A percentile compares a stretch with the other conserved stretches of the same genome.
phyloP scores from a whole-genome alignment of 1,284 basidiomycete genomes.

The Irpex sp. region DNA sequence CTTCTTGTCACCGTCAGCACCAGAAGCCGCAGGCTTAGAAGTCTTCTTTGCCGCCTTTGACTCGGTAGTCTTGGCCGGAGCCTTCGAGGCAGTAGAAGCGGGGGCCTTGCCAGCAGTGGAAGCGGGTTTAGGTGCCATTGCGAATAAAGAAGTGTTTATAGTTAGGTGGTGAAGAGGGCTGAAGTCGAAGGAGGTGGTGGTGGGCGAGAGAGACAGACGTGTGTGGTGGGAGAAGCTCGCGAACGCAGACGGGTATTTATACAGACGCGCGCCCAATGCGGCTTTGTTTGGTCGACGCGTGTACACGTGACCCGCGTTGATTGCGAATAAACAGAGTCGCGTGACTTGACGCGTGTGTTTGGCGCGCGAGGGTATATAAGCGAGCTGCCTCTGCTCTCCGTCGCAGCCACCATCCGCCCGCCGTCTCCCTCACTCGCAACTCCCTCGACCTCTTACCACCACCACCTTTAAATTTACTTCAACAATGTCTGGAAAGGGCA shows the following conservation, averaged over 20 bases:
- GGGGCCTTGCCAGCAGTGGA: slow-evolving; percentile 83
- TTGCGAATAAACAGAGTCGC: slow-evolving; percentile 16
- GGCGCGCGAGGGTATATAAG: slow-evolving; percentile 7
- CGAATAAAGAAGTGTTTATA: slow-evolving; percentile 6
- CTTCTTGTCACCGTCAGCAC: slow-evolving; percentile 74
- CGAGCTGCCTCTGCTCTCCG: not conserved
- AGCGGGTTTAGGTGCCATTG: slow-evolving; percentile 79
- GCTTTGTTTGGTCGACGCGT: slow-evolving; percentile 10
- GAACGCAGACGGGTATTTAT: slow-evolving; percentile 9
- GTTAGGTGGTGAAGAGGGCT: slow-evolving; percentile 10
- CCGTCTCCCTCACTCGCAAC: not conserved
- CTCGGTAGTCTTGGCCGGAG: slow-evolving; percentile 67
- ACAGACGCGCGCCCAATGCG: slow-evolving; percentile 2
- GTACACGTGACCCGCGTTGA: slow-evolving; percentile 14
- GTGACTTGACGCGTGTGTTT: slow-evolving; percentile 13
- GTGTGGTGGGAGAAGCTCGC: slow-evolving; percentile 6
- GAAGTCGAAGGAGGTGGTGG: slow-evolving; percentile 13
- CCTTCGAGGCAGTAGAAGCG: slow-evolving; percentile 71
- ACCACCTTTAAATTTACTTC: not conserved
- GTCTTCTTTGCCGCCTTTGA: slow-evolving; percentile 86
- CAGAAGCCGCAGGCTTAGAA: slow-evolving; percentile 58
- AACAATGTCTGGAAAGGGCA: slow-evolving; percentile 54
- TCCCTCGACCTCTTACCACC: slow-evolving; percentile 6
- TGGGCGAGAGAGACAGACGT: slow-evolving; percentile 10
- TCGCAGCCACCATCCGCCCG: slow-evolving; percentile 8